Evolutionary conservation across 768 basidiomycete genomes (phyloP).

Genomic region (Dendrothele bispora): DNA sequence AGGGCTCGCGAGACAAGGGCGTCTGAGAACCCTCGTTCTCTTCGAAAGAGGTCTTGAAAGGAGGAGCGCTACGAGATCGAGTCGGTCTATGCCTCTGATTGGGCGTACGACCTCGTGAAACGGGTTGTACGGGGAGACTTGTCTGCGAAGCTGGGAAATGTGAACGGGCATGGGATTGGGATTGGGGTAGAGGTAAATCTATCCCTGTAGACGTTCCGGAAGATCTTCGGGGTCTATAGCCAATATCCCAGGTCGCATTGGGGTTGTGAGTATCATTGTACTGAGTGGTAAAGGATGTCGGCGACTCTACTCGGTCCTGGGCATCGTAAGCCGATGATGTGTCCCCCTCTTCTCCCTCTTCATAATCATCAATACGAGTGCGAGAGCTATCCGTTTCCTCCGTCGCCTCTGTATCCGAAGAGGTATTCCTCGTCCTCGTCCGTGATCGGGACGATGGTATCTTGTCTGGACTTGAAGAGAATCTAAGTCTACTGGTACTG

Average conservation of each 20-base stretch:
- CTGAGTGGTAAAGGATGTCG: constrained; percentile 6
- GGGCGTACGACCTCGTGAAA: constrained; percentile 9
- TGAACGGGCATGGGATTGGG: too few species aligned
- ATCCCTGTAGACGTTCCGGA: not conserved
- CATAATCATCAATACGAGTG: not conserved
- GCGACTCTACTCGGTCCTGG: constrained; percentile 18
- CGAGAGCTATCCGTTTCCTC: not conserved
- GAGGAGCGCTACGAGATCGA: constrained; percentile 48
- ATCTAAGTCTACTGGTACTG: constrained; percentile 7
- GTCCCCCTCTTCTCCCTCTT: constrained; percentile 25
- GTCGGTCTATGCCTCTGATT: constrained; percentile 36
- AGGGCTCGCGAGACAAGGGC: not conserved
- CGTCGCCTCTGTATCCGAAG: too few species aligned
- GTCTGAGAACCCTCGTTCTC: constrained; percentile 6
- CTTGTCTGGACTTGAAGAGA: not conserved
- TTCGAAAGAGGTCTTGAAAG: constrained; percentile 14
- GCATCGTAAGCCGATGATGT: constrained; percentile 41
- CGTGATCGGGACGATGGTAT: not conserved
- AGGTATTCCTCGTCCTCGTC: too few species aligned
- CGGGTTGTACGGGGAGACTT: constrained; percentile 16
- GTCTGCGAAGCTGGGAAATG: constrained; percentile 10
- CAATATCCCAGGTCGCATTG: not conserved
- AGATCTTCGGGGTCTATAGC: too few species aligned
- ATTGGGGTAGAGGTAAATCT: too few species aligned
- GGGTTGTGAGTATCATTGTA: constrained; percentile 1